phyloP scores from a whole-genome alignment of 805 yeast genomes.

The Yarrowia yakushimensis region DNA sequence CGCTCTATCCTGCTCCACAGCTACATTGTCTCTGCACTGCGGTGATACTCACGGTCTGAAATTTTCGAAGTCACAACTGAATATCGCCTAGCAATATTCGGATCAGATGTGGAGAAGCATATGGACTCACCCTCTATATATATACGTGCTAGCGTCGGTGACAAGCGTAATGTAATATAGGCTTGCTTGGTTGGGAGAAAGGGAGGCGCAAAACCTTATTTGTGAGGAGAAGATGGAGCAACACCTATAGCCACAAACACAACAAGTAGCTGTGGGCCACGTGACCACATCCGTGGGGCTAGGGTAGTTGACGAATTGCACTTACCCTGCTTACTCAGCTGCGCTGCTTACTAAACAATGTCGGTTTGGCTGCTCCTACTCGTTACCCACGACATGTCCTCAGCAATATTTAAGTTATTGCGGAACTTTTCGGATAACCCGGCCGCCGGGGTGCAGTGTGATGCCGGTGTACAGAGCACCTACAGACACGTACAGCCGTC shows the following conservation, averaged over 20 bases:
- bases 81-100: slow-evolving; percentile 14
- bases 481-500: neutral
- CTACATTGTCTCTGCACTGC: neutral
- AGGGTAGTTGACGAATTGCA: no score
- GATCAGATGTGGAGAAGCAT: slow-evolving; percentile 17
- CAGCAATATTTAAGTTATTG: neutral
- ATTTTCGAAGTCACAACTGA: slow-evolving; percentile 13
- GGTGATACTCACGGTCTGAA: slow-evolving; percentile 12
- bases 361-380: no score
- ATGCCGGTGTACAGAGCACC: slow-evolving; percentile 3
- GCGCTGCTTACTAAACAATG: neutral
- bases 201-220: slow-evolving; percentile 4
- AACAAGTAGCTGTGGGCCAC: neutral
- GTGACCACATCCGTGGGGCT: neutral
- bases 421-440: slow-evolving; percentile 24
- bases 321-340: no score
- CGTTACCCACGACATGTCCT: neutral
- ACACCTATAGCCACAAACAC: no score
- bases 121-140: slow-evolving; percentile 18
- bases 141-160: slow-evolving; percentile 9
- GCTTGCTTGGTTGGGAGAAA: slow-evolving; percentile 22
- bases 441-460: slow-evolving; percentile 17
- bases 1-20: no score
- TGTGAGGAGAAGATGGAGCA: neutral
- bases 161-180: slow-evolving; percentile 1